Evolutionary conservation across 1,284 basidiomycete genomes (phyloP), one percentile per base, ranked within the genome.

Genomic region (Melanopsichium pennsylvanicum): DNA sequence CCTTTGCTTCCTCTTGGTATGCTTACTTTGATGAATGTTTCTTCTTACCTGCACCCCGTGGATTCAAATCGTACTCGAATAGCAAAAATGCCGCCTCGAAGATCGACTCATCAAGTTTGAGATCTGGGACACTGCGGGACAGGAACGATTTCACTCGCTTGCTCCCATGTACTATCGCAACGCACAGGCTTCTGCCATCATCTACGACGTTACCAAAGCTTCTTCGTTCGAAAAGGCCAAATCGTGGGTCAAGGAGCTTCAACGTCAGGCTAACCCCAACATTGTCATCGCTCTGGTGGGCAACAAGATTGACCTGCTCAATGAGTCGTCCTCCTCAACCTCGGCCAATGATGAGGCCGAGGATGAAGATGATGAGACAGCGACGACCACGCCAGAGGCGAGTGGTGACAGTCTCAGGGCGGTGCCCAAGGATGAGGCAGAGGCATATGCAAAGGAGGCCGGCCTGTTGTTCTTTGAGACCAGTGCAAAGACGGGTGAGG

Each of bases 161-260:
- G 92, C 91, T 45, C 92, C 92, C 58, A 95, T 95, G 92, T 98
- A 98, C 84, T 98, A 97, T 83, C 90, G 95, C 79, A 97, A 98
- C 76, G 94, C 95, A 10, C 94, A 97, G 82, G 95, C 95, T 7
- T 95, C 94, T 36, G 93, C 97, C 31, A 95, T 98, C 25, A 94
- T 97, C 23, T 98, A 97, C 83, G 95, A 98, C 82, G 89, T 98
- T 52, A 95, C 92, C 48, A 94, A 93, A 82, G 73, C 75, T 12
- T 87, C 90, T 52, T 97, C 93, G 75, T 87, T 98, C 64, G 96
- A 99, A 83, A 98, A 98, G 83, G 95, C 95, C 59, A 98, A 99
- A 85, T 93, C 93, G 29, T 99, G 95, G 95, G 94, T 99, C 68
- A 98, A 97, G 85, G 95, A 99, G 84, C 86, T 99, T 22, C 96